These are phyloP conservation scores for Monsonia emarginata DNA, from an alignment of 441 rosid genomes.

Conservation along the genomic window DNA sequence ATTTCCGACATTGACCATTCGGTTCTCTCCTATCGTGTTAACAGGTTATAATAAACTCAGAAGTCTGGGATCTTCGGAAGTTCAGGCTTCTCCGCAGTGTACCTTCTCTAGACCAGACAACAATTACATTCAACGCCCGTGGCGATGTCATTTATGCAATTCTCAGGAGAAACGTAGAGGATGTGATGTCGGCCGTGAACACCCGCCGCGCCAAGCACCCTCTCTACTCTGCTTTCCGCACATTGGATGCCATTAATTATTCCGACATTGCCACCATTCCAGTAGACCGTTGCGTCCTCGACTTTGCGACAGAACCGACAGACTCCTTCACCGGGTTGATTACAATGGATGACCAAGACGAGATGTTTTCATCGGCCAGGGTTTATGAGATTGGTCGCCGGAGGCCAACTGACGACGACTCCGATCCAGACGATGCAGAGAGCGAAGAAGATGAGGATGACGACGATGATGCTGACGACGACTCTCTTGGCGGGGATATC, in stretches of 20 bases:
- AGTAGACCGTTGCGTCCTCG: constrained; percentile 89
- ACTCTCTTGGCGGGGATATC: constrained; percentile 55
- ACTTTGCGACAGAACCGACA: constrained; percentile 85
- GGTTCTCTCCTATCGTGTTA: not conserved
- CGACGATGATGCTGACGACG: constrained; percentile 47
- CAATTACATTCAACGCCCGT: constrained; percentile 71
- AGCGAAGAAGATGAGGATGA: constrained; percentile 90
- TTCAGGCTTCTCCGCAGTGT: constrained; percentile 79
- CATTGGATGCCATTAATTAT: constrained; percentile 85
- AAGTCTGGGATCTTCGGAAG: constrained; percentile 93
- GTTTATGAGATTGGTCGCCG: constrained; percentile 89
- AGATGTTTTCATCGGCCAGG: constrained; percentile 86
- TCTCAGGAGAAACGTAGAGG: constrained; percentile 87
- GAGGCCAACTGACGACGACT: constrained; percentile 90
- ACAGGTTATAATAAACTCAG: constrained; percentile 90
- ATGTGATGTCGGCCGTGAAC: constrained; percentile 76
- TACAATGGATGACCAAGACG: constrained; percentile 93
- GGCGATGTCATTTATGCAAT: constrained; percentile 96
- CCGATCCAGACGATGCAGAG: constrained; percentile 94
- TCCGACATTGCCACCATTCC: constrained; percentile 87
- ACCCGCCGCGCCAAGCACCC: constrained; percentile 89
- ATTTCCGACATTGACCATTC: not conserved
- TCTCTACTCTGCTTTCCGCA: constrained; percentile 75
- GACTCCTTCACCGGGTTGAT: constrained; percentile 85
- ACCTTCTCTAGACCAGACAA: constrained; percentile 84